A percentile compares a stretch with the other conserved stretches of the same genome.
These are phyloP conservation scores for Tulasnella calospora DNA, from an alignment of 768 basidiomycete genomes.

Conservation along the genomic window DNA sequence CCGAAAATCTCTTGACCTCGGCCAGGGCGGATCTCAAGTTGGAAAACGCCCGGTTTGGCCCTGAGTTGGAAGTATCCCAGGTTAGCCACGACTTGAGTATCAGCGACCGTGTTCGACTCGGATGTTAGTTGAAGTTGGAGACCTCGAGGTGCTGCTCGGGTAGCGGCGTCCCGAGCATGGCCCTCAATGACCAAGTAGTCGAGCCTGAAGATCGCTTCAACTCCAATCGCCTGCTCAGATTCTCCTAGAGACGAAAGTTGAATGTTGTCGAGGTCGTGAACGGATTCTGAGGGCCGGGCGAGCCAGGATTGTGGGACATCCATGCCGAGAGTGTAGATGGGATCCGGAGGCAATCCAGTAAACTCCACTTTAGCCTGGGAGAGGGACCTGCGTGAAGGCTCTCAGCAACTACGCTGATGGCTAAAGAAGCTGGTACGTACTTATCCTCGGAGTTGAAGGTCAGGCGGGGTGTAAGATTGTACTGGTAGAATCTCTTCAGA, in stretches of 20 bases:
- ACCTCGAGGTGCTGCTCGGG: constrained; percentile 74
- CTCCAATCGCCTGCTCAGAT: constrained; percentile 48
- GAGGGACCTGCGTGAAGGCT: background rate
- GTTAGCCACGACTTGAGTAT: constrained; percentile 91
- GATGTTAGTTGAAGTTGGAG: constrained; percentile 79
- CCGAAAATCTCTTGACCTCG: constrained; percentile 72
- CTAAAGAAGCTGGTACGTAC: constrained; percentile 31
- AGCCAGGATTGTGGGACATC: constrained; percentile 91
- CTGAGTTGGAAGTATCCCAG: constrained; percentile 96
- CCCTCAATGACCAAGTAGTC: constrained; percentile 93
- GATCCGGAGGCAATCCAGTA: constrained; percentile 67
- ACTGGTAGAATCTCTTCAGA: constrained; percentile 88
- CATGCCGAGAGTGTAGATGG: constrained; percentile 91
- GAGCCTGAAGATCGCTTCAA: constrained; percentile 78
- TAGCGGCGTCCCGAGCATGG: constrained; percentile 71
- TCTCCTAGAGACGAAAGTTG: constrained; percentile 64
- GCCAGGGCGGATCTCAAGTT: constrained; percentile 75
- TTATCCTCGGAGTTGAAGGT: constrained; percentile 69
- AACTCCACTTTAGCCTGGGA: constrained; percentile 48
- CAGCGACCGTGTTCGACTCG: constrained; percentile 52
- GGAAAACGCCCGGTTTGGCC: constrained; percentile 82
- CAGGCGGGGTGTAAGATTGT: constrained; percentile 54
- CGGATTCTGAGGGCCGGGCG: constrained; percentile 79
- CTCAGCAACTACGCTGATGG: background rate
- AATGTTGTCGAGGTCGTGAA: constrained; percentile 94